Conservation (phyloP, 2,329 filamentous ascomycete species). For the Ceratocystis cubensis region DNA sequence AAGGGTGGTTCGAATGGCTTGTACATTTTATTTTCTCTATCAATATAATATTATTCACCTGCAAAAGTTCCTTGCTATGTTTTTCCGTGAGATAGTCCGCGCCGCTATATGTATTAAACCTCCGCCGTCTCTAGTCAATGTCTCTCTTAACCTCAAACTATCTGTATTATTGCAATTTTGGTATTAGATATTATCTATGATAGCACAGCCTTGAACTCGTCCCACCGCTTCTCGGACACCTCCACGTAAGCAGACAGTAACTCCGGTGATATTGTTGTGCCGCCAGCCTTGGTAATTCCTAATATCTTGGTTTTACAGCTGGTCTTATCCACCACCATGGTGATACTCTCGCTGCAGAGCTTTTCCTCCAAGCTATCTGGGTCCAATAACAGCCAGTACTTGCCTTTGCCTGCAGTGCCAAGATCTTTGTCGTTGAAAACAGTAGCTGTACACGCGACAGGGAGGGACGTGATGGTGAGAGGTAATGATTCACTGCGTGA, state of each 20-base stretch:
- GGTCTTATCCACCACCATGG: constrained; percentile 59
- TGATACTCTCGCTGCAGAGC: constrained; percentile 71
- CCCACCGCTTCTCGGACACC: constrained; percentile 22
- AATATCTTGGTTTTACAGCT: constrained; percentile 46
- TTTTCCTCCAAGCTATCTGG: constrained; percentile 83
- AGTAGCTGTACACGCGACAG: constrained; percentile 63
- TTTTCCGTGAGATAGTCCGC: no score
- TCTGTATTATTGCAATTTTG: not conserved
- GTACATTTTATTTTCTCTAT: constrained; percentile 47
- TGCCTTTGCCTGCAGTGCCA: constrained; percentile 27
- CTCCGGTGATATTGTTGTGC: constrained; percentile 52
- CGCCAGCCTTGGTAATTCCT: constrained; percentile 73
- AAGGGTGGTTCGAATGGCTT: constrained; percentile 75
- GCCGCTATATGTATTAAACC: no score
- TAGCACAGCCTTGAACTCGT: constrained; percentile 29
- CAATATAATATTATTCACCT: not conserved
- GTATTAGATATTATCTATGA: constrained; percentile 9
- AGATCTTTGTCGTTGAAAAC: constrained; percentile 51
- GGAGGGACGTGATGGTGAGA: constrained; percentile 52
- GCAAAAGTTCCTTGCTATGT: not conserved
- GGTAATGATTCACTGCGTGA: constrained; percentile 43
- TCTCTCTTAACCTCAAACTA: no score
- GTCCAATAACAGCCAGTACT: constrained; percentile 70
- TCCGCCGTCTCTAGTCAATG: no score
- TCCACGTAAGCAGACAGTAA: constrained; percentile 27